Evolutionary conservation across 2,329 filamentous ascomycete species (phyloP).

Genomic region (Raffaelea albimanens): DNA sequence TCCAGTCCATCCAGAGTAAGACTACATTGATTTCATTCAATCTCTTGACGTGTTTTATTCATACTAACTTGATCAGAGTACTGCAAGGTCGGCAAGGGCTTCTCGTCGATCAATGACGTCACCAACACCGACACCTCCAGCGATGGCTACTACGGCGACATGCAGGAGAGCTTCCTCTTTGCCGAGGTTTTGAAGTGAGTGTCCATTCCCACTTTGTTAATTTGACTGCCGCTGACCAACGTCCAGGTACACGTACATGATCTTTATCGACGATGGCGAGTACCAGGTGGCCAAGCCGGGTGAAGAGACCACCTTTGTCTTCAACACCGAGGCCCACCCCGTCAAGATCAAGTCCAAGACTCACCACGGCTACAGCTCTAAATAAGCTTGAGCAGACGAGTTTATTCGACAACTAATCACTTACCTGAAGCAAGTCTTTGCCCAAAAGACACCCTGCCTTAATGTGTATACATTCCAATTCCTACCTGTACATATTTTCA

Average conservation of each 20-base stretch:
- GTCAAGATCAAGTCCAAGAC: not conserved
- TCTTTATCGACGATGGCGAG: not conserved
- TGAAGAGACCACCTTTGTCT: not conserved
- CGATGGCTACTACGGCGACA: not conserved
- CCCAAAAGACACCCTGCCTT: no score
- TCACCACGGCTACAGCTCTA: not conserved
- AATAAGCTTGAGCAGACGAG: no score
- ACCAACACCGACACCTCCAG: not conserved
- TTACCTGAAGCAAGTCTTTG: no score
- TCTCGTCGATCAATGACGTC: not conserved
- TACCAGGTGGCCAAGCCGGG: not conserved
- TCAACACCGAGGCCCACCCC: not conserved
- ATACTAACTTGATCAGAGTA: not conserved
- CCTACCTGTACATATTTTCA: no score
- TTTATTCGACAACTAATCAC: no score
- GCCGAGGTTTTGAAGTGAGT: not conserved
- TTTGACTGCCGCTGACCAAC: no score
- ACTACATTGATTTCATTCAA: no score
- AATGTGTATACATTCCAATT: no score
- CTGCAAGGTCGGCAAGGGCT: not conserved
- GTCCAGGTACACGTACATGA: not conserved
- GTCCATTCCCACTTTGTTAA: no score
- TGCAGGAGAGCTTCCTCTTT: not conserved
- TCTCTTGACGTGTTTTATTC: no score
- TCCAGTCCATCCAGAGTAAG: not conserved